Evolutionary conservation across 805 yeast genomes (phyloP), one percentile per base, ranked within the genome.

Genomic region (Kazachstania bromeliacearum): DNA sequence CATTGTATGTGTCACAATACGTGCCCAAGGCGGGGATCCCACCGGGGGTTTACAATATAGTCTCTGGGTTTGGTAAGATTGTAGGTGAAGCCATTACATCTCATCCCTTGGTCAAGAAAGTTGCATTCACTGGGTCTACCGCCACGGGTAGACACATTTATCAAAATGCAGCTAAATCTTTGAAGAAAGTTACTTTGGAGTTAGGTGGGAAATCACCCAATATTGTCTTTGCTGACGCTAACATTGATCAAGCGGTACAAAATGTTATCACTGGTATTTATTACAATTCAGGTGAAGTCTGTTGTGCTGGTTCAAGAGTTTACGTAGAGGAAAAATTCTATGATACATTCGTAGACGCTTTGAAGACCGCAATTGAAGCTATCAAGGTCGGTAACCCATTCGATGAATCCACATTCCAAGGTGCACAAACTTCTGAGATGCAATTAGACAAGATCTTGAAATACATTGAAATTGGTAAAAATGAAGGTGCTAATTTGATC

Each of bases 201-300:
- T 71, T 83, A 50, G 94, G 94, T 54, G 94, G 94, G 59, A 84
- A 84, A 63, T 84, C 92, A 41, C 88, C 94, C 55, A 82, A 82
- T 58, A 80, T 84, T 51, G 81, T 84, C 34, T 78, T 84, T 52
- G 69, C 73, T 41, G 94, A 84, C 55, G 85, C 85, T 36, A 75
- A 82, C 54, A 53, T 80, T 40, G 70, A 71, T 26, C 66, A 67
- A 38, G 76, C 89, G 38, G 79, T 85, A 33, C 70, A 72, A 48
- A 71, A 71, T 57, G 70, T 83, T 45, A 71, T 82, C 41, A 66
- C 70, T 36, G 94, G 94, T 64, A 83, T 85, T 46, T 76, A 78
- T 67, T 82, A 71, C 71, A 85, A 85, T 67, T 78, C 92, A 39
- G 95, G 95, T 66, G 95, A 85, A 65, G 87, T 83, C 40, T 85